Evolutionary conservation across 805 yeast genomes (phyloP).

Genomic region (Candida vaughaniae): DNA sequence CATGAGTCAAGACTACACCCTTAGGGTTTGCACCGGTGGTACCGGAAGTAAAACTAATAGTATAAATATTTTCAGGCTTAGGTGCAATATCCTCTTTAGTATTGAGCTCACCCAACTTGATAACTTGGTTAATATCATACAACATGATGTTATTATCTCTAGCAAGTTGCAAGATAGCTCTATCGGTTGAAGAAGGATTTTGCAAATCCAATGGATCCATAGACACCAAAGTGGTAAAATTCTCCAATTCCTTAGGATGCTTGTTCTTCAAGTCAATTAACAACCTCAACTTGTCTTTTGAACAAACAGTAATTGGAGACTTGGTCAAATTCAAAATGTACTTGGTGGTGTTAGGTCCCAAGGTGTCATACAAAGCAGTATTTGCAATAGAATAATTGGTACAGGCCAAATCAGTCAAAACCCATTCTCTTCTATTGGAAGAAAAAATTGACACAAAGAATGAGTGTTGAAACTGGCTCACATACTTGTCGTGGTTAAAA

Average conservation of each 20-base stretch:
- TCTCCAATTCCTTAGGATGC: conserved; percentile 22
- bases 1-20: conserved; percentile 61
- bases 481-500: conserved; percentile 12
- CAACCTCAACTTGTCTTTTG: conserved; percentile 30
- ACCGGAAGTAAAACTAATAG: conserved; percentile 73
- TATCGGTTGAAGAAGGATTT: conserved; percentile 21
- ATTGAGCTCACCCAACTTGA: conserved; percentile 28
- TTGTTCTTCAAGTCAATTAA: conserved; percentile 29
- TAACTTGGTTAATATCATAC: conserved; percentile 32
- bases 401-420: conserved; percentile 66
- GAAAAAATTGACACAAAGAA: conserved; percentile 59
- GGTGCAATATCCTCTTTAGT: conserved; percentile 44
- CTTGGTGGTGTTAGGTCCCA: conserved; percentile 57
- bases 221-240: conserved; percentile 34
- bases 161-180: conserved; percentile 21
- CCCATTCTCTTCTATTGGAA: conserved; percentile 67
- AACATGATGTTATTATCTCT: conserved; percentile 16
- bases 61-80: conserved; percentile 46
- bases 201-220: conserved; percentile 36
- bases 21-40: conserved; percentile 70
- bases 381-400: conserved; percentile 43
- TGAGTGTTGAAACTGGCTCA: conserved; percentile 19
- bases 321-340: conserved; percentile 62
- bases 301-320: conserved; percentile 47
- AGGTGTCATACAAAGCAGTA: conserved; percentile 32